phyloP scores from a whole-genome alignment of 768 basidiomycete genomes.

The Trametes elegans region DNA sequence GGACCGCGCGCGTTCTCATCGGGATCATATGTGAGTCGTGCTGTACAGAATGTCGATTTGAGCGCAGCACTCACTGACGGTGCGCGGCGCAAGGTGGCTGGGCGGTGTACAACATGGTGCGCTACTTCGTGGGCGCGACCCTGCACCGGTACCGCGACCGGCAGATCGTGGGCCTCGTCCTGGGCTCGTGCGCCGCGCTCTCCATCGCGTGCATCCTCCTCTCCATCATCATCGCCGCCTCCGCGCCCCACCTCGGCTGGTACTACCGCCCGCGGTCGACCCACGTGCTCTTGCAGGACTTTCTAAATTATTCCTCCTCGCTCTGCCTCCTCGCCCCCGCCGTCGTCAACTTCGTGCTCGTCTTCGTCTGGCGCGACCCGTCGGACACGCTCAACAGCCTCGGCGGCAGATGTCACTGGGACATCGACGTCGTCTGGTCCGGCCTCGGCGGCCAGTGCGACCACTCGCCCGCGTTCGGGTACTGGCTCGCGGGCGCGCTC shows the following conservation, averaged over 20 bases:
- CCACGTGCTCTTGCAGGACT: constrained; percentile 31
- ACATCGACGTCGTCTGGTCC: constrained; percentile 69
- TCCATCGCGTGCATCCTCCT: constrained; percentile 40
- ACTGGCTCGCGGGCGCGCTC: constrained; percentile 54
- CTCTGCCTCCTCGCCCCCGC: constrained; percentile 51
- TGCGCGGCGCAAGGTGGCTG: constrained; percentile 43
- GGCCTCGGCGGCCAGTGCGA: constrained; percentile 31
- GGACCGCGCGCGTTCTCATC: constrained; percentile 30
- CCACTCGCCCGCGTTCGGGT: constrained; percentile 41
- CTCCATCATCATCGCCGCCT: constrained; percentile 38
- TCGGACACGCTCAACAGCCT: constrained; percentile 36
- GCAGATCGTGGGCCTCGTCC: constrained; percentile 42
- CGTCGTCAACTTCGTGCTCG: constrained; percentile 52
- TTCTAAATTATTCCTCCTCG: constrained; percentile 43
- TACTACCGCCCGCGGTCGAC: constrained; percentile 31
- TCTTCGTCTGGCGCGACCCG: constrained; percentile 50
- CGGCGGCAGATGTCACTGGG: constrained; percentile 53
- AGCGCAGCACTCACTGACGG: background rate
- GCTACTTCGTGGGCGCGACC: constrained; percentile 63
- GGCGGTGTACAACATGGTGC: constrained; percentile 59
- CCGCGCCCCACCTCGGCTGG: constrained; percentile 35
- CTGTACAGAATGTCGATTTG: background rate
- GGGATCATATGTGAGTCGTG: constrained; percentile 39
- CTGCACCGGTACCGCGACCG: constrained; percentile 40
- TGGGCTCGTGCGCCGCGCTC: constrained; percentile 47